Evolutionary conservation across 345 rosid species (phyloP).

Genomic region (Gossypium turneri): DNA sequence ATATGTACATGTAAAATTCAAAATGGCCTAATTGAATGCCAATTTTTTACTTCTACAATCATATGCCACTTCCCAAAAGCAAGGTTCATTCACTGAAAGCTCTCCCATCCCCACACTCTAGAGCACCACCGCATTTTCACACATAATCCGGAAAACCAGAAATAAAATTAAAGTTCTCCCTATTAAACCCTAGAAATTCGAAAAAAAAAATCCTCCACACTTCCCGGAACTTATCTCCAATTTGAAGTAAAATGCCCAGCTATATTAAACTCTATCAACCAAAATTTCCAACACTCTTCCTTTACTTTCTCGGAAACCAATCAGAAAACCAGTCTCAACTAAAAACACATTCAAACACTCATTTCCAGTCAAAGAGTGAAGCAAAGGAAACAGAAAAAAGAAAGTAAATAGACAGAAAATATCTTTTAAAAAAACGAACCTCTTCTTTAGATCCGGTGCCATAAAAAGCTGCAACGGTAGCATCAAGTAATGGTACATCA

Average conservation of each 20-base stretch:
- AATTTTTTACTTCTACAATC: neutral
- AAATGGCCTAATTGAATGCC: neutral
- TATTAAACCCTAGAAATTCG: too few species aligned
- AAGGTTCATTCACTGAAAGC: too few species aligned
- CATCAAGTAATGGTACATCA: conserved; percentile 86
- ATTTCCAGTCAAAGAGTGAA: neutral
- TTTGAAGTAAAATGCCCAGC: neutral
- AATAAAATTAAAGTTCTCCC: neutral
- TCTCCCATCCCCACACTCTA: neutral
- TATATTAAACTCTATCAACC: conserved; percentile 19
- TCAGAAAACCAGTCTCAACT: neutral
- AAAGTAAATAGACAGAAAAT: conserved; percentile 48
- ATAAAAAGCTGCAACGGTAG: conserved; percentile 98
- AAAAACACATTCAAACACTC: neutral
- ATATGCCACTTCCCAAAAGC: too few species aligned
- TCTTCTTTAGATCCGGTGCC: conserved; percentile 99
- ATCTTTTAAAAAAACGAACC: conserved; percentile 34
- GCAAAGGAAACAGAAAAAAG: neutral
- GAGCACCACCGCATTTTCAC: neutral
- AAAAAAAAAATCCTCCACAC: neutral
- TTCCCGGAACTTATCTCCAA: neutral
- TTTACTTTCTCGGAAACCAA: conserved; percentile 6
- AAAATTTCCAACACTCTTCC: neutral
- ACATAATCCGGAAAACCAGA: neutral
- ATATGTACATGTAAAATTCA: neutral